Base-by-base conservation (phyloP, 768 basidiomycete species). In the Naganishia vishniacii region DNA sequence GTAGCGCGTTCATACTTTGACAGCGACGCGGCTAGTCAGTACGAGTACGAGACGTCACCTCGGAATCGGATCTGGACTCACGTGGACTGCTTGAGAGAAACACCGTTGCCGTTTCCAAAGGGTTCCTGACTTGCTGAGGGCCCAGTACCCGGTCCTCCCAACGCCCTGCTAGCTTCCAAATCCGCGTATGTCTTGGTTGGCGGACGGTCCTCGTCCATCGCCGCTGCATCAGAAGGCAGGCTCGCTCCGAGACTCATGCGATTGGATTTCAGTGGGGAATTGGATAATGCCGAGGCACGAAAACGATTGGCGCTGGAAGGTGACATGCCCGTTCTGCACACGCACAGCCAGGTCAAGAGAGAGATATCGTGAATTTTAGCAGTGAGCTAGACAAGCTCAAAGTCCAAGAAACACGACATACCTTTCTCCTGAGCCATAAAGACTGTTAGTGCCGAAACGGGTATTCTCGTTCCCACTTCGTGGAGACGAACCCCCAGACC, bases 141-240 rank as follows among this genome's bases (percentile, higher is more conserved):
- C 13, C 9, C 0, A 15, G 26, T 11, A 4, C 26, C 47, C 15
- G 31, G 31, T 13, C 61, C 47, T 44, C 45, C 59, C 59, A 60
- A 56, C 1, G 53, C 53, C 37, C 53, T 41, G n/a, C 53, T 56
- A 7, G 53, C 53, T 56, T 63, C 62, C 5, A 51, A n/a, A 13
- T 63, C 62, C 13, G 62, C 62, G 56, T 63, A 63, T 16, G 44
- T 63, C 62, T 42, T 44, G 26, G 41, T 41, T 18, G 62, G 62
- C n/a, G 62, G 62, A 23, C 62, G 62, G 48, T 63, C 62, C 15
- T 63, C 62, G 32, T 51, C 62, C 62, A 63, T 63, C 40, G 48
- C 41, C 15, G 37, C 61, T 18, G 34, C 48, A 34, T 40, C 60
- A 4, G 34, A 18, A 7, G 29, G 34, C 34, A 47, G 34, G 32